A percentile compares a stretch with the other conserved stretches of the same genome.
Evolutionary conservation across 805 yeast genomes (phyloP).

Genomic region (Priceomyces carsonii): DNA sequence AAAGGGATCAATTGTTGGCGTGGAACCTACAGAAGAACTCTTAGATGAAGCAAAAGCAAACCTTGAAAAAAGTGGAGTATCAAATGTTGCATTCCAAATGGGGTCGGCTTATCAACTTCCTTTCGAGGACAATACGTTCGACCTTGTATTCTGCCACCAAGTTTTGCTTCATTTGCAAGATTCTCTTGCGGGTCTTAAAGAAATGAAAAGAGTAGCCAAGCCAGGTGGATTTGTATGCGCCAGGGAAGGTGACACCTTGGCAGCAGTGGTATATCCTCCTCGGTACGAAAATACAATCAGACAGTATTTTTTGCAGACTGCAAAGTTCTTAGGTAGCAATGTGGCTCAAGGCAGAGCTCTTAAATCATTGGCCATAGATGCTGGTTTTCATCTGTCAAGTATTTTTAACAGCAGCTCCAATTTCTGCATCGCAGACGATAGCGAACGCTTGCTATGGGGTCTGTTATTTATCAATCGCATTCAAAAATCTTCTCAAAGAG

Average conservation of each 20-base stretch:
- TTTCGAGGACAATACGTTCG: conserved; percentile 35
- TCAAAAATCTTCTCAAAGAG: no score
- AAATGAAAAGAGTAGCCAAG: conserved; percentile 36
- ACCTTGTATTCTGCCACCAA: conserved; percentile 37
- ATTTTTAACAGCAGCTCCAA: no score
- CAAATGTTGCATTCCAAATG: conserved; percentile 20
- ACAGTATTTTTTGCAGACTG: conserved; percentile 6
- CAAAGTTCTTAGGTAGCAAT: conserved; percentile 12
- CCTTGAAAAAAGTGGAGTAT: conserved; percentile 8
- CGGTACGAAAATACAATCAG: conserved; percentile 8
- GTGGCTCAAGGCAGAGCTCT: conserved; percentile 16
- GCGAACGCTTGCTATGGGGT: no score
- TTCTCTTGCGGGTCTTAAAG: conserved; percentile 31
- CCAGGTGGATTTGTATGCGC: conserved; percentile 31
- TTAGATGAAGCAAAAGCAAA: conserved; percentile 22
- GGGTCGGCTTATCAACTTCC: conserved; percentile 33
- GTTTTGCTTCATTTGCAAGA: conserved; percentile 35
- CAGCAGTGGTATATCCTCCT: conserved; percentile 17
- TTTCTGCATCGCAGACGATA: no score
- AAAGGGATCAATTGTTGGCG: conserved; percentile 27
- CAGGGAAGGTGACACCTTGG: conserved; percentile 28
- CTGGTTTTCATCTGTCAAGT: no score
- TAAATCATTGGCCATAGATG: conserved; percentile 14
- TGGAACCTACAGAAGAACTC: conserved; percentile 29
- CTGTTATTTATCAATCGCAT: no score